These are phyloP conservation scores for Phytopythium kandeliae DNA, from an alignment of 352 stramenopile genomes.

Conservation along the genomic window DNA sequence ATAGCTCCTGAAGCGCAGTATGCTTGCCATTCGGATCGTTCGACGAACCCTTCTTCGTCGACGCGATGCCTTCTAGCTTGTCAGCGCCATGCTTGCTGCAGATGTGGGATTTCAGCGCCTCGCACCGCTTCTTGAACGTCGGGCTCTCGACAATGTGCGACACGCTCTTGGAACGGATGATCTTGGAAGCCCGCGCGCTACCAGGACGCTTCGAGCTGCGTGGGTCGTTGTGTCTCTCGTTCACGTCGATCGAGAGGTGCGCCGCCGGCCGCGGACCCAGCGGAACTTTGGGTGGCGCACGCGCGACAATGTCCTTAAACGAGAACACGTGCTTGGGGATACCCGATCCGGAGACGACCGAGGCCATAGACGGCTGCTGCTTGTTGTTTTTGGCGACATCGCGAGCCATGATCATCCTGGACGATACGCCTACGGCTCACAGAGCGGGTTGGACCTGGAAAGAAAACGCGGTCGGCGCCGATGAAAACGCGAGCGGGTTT, in stretches of 20 bases:
- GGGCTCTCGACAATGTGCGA: slow-evolving; percentile 30
- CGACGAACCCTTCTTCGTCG: slow-evolving; percentile 1
- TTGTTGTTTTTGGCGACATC: not conserved
- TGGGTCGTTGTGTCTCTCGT: slow-evolving; percentile 6
- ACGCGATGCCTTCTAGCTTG: slow-evolving; percentile 11
- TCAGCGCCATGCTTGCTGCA: slow-evolving; percentile 13
- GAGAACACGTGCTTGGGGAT: slow-evolving; percentile 16
- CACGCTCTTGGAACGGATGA: slow-evolving; percentile 27
- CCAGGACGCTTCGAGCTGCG: slow-evolving; percentile 2
- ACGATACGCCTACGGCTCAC: not conserved
- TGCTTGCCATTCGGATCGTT: slow-evolving; percentile 6
- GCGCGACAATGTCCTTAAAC: slow-evolving; percentile 29
- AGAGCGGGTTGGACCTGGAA: not conserved
- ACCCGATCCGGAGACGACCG: slow-evolving; percentile 5
- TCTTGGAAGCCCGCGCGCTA: slow-evolving; percentile 8
- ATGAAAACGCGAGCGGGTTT: not conserved
- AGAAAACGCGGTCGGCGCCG: not conserved
- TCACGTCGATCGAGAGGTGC: not conserved
- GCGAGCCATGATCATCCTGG: slow-evolving; percentile 18
- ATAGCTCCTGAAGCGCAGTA: slow-evolving; percentile 26
- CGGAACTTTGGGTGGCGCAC: slow-evolving; percentile 9
- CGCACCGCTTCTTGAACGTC: slow-evolving; percentile 38
- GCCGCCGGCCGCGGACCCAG: not conserved
- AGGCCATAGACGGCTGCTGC: slow-evolving; percentile 5
- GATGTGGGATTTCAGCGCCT: slow-evolving; percentile 23